Percentiles rank a stretch among this genome's conserved stretches.
Evolutionary conservation across 2,329 filamentous ascomycete species (phyloP).

Genomic region (Kalaharituber pfeilii): DNA sequence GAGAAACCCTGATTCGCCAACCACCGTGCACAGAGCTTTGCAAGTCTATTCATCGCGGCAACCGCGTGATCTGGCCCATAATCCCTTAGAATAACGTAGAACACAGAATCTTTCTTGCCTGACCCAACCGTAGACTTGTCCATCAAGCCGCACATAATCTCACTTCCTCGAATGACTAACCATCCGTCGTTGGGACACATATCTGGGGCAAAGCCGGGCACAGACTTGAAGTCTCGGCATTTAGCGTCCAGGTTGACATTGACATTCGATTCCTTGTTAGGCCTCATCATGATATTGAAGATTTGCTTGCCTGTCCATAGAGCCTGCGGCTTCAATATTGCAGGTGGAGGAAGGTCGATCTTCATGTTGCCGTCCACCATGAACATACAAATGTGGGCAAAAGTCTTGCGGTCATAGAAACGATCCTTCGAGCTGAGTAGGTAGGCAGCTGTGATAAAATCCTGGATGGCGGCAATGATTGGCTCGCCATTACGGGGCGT

Average conservation of each 20-base stretch:
- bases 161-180: slow-evolving; percentile 85
- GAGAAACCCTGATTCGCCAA: slow-evolving; percentile 87
- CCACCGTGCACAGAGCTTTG: slow-evolving; percentile 75
- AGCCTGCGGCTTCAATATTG: slow-evolving; percentile 66
- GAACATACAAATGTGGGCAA: slow-evolving; percentile 77
- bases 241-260: slow-evolving; percentile 85
- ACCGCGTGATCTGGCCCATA: slow-evolving; percentile 81
- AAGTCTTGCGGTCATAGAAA: slow-evolving; percentile 77
- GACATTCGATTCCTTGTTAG: slow-evolving; percentile 67
- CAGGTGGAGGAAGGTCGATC: slow-evolving; percentile 71
- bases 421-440: slow-evolving; percentile 79
- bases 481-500: slow-evolving; percentile 97
- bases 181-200: slow-evolving; percentile 79
- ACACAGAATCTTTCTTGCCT: slow-evolving; percentile 94
- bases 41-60: slow-evolving; percentile 80
- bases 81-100: slow-evolving; percentile 90
- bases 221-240: slow-evolving; percentile 61
- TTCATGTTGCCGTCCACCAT: slow-evolving; percentile 72
- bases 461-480: slow-evolving; percentile 96
- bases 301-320: slow-evolving; percentile 97
- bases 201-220: slow-evolving; percentile 41
- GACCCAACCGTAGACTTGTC: slow-evolving; percentile 95
- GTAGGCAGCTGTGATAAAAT: slow-evolving; percentile 94
- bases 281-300: slow-evolving; percentile 79
- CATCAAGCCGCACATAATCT: slow-evolving; percentile 94